Evolutionary conservation across 805 yeast species (phyloP).

Genomic region (Nematodospora valgi): DNA sequence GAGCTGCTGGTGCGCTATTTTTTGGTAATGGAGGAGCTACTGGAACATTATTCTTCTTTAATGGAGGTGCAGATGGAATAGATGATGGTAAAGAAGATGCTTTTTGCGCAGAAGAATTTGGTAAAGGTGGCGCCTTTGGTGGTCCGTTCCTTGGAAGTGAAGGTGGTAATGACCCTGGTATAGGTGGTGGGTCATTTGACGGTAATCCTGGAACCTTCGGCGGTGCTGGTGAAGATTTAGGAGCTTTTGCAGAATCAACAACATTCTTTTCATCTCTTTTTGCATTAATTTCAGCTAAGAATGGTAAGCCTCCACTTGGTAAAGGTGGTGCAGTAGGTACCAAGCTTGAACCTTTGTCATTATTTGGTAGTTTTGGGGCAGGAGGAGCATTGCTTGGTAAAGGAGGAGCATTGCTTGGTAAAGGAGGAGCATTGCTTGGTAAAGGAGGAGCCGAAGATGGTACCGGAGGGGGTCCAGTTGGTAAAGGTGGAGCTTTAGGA

Average conservation of each 20-base stretch:
- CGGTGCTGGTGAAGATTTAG: conserved; percentile 19
- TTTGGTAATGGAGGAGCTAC: conserved; percentile 14
- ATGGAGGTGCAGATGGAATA: conserved; percentile 7
- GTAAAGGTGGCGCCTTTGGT: conserved; percentile 10
- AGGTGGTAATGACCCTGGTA: conserved; percentile 11
- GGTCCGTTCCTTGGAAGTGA: conserved; percentile 18
- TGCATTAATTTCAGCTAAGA: conserved; percentile 55
- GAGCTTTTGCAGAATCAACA: conserved; percentile 33
- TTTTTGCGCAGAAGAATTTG: conserved; percentile 11
- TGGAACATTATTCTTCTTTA: conserved; percentile 6
- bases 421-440: conserved; percentile 11
- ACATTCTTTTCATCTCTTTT: conserved; percentile 51
- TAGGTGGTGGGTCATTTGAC: conserved; percentile 11
- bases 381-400: conserved; percentile 9
- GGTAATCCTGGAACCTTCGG: conserved; percentile 14
- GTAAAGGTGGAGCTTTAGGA: conserved; percentile 15
- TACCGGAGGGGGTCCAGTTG: conserved; percentile 15
- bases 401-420: conserved; percentile 5
- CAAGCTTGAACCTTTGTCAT: not conserved
- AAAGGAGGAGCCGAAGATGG: conserved; percentile 17
- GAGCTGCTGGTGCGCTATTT: conserved; percentile 14
- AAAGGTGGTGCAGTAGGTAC: conserved; percentile 16
- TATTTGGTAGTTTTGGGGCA: conserved; percentile 13
- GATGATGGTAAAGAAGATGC: conserved; percentile 12
- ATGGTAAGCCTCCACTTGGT: conserved; percentile 45